These are phyloP conservation scores for Afroboletus lepidellus DNA, from an alignment of 1,284 basidiomycete species.

Conservation along the genomic window DNA sequence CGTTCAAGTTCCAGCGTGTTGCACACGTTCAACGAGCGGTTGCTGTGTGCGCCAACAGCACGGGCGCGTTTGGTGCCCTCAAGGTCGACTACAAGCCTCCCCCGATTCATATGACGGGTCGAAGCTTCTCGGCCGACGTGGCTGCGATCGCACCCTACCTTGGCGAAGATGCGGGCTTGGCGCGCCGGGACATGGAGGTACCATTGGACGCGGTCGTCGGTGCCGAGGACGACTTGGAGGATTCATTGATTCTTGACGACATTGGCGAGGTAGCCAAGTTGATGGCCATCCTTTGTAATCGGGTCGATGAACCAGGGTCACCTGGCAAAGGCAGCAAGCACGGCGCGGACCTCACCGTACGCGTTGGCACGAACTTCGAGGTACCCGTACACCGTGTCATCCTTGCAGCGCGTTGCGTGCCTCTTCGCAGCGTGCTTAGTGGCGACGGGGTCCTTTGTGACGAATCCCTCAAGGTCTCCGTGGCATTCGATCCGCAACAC, in stretches of 20 bases:
- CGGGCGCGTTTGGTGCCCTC: slow-evolving; percentile 88
- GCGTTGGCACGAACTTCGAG: slow-evolving; percentile 37
- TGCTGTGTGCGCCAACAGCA: slow-evolving; percentile 83
- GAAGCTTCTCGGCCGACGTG: slow-evolving; percentile 68
- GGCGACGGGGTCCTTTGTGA: slow-evolving; percentile 35
- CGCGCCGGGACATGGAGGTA: neutral
- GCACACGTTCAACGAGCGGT: slow-evolving; percentile 84
- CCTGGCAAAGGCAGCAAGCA: slow-evolving; percentile 33
- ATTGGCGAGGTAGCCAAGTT: slow-evolving; percentile 44
- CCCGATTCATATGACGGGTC: slow-evolving; percentile 59
- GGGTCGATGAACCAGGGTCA: slow-evolving; percentile 20
- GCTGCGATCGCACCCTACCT: slow-evolving; percentile 60
- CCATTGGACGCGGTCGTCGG: slow-evolving; percentile 7
- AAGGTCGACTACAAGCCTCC: slow-evolving; percentile 69
- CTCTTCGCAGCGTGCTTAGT: slow-evolving; percentile 47
- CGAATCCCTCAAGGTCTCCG: slow-evolving; percentile 31
- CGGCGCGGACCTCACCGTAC: slow-evolving; percentile 66
- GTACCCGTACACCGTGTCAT: slow-evolving; percentile 70
- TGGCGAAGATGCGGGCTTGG: neutral
- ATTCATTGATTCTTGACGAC: slow-evolving; percentile 48
- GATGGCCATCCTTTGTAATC: slow-evolving; percentile 38
- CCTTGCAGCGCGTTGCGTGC: slow-evolving; percentile 59
- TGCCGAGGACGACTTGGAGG: slow-evolving; percentile 43
- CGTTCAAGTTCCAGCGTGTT: slow-evolving; percentile 81
- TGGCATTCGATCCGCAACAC: slow-evolving; percentile 23